Conservation (phyloP, 2,329 filamentous ascomycete species). For the Penicillium sp. region DNA sequence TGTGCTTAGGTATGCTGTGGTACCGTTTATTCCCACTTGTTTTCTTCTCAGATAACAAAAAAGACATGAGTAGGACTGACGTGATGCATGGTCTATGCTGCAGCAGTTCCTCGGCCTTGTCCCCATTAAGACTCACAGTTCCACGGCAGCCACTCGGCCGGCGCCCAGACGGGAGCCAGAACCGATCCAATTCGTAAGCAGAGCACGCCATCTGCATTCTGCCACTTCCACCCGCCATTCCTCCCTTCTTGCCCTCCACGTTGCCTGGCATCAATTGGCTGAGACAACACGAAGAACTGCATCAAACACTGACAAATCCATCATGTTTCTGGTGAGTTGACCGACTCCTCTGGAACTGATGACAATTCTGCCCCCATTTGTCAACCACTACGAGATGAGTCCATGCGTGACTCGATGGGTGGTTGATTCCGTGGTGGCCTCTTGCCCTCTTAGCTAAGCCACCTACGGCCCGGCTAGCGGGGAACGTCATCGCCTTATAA, state of each 20-base stretch:
- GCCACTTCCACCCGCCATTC: slow-evolving; percentile 11
- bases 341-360: background rate
- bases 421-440: slow-evolving; percentile 23
- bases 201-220: slow-evolving; percentile 28
- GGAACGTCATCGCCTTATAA: slow-evolving; percentile 32
- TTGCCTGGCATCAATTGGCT: slow-evolving; percentile 11
- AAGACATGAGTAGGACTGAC: too few species aligned
- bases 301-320: slow-evolving; percentile 8
- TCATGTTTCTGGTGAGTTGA: slow-evolving; percentile 17
- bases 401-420: background rate
- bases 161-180: background rate
- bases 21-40: too few species aligned
- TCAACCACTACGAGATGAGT: too few species aligned
- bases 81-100: too few species aligned
- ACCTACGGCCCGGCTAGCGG: background rate
- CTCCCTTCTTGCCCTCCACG: slow-evolving; percentile 17
- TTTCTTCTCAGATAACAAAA: too few species aligned
- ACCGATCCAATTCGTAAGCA: slow-evolving; percentile 29
- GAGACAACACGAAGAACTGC: background rate
- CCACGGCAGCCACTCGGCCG: too few species aligned
- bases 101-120: background rate
- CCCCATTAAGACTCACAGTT: too few species aligned
- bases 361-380: too few species aligned
- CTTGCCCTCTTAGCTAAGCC: slow-evolving; percentile 17
- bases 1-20: too few species aligned